phyloP scores from a whole-genome alignment of 2,329 filamentous ascomycete species.

The Aspergillus neoniger region DNA sequence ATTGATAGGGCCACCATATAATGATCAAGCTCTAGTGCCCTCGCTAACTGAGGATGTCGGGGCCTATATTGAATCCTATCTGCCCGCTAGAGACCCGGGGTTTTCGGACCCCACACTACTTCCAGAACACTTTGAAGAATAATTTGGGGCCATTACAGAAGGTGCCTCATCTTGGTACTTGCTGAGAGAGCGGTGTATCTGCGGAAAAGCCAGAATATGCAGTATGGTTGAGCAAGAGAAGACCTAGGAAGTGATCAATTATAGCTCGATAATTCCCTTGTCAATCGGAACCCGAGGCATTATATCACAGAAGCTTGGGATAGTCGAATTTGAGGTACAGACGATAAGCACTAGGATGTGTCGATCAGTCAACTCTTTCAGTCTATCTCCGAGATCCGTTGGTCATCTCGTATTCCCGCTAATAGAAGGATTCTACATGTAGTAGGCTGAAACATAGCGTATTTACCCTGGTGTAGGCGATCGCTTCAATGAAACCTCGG shows the following conservation, averaged over 20 bases:
- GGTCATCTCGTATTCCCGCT: too few species aligned
- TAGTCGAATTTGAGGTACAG: not conserved
- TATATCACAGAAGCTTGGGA: too few species aligned
- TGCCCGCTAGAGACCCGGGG: not conserved
- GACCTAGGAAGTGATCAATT: too few species aligned
- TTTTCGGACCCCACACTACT: not conserved
- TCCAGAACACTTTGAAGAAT: not conserved
- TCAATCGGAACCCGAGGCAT: too few species aligned
- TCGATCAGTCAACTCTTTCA: not conserved
- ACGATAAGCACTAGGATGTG: not conserved
- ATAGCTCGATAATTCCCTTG: too few species aligned
- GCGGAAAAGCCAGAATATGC: too few species aligned
- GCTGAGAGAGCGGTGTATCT: too few species aligned
- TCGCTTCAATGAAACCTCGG: not conserved
- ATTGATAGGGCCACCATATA: too few species aligned
- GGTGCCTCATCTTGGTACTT: accelerated
- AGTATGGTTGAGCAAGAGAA: too few species aligned
- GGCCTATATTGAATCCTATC: not conserved
- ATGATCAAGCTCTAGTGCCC: too few species aligned
- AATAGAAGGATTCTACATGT: not conserved
- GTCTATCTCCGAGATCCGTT: too few species aligned
- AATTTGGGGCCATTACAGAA: not conserved
- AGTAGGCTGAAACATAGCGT: not conserved
- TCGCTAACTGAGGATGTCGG: not conserved
- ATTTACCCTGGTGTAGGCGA: not conserved